Percentiles rank a stretch among this genome's conserved stretches.
Conservation (phyloP, 495 filamentous ascomycete species). For the Xylaria grammica region DNA sequence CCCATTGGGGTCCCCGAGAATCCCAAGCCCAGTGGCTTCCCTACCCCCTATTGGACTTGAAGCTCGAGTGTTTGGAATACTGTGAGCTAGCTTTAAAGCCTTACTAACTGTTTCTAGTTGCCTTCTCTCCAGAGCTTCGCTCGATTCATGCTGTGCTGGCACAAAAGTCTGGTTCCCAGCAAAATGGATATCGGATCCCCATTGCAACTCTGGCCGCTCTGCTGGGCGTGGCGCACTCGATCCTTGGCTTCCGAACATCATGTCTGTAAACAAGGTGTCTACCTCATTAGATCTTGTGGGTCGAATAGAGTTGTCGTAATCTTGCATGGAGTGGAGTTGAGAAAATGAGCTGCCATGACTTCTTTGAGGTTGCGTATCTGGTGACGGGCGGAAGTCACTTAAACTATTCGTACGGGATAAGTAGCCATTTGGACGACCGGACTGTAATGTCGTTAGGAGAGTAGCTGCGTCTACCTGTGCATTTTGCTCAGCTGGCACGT, state of each 20-base stretch:
- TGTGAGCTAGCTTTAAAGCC: constrained; percentile 57
- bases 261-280: constrained; percentile 40
- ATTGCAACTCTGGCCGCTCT: constrained; percentile 53
- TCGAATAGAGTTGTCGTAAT: constrained; percentile 28
- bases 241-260: constrained; percentile 42
- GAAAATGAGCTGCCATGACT: constrained; percentile 25
- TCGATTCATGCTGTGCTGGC: constrained; percentile 60
- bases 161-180: constrained; percentile 59
- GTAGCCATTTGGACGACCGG: constrained; percentile 28
- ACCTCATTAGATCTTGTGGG: constrained; percentile 25
- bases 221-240: constrained; percentile 21
- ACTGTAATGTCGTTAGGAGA: constrained; percentile 32
- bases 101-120: constrained; percentile 57
- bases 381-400: constrained; percentile 22
- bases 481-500: constrained; percentile 32
- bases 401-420: constrained; percentile 20
- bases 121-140: constrained; percentile 57
- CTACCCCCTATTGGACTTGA: constrained; percentile 57
- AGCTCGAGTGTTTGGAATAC: constrained; percentile 61
- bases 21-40: constrained; percentile 38
- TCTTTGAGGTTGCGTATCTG: constrained; percentile 15
- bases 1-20: constrained; percentile 25
- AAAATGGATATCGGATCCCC: constrained; percentile 71
- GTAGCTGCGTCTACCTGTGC: constrained; percentile 34
- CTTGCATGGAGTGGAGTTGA: constrained; percentile 19